A percentile compares a stretch with the other conserved stretches of the same genome.
Conservation (phyloP, 495 filamentous ascomycete genomes). For the Evernia prunastri region DNA sequence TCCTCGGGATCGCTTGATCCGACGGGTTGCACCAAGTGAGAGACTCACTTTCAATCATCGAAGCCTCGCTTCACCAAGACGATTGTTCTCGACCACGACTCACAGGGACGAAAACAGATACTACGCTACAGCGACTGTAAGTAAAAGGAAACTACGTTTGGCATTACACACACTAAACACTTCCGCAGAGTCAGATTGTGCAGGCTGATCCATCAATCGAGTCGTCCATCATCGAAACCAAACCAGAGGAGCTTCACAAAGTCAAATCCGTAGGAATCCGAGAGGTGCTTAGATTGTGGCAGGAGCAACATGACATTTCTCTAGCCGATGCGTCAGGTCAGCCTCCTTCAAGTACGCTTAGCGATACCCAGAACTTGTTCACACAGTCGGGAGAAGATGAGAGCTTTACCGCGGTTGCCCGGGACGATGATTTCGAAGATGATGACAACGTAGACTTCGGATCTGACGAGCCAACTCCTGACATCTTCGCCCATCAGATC, state of each 20-base stretch:
- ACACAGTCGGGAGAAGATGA: slow-evolving; percentile 21
- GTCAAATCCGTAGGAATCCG: slow-evolving; percentile 25
- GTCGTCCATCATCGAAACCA: background rate
- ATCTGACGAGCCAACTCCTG: slow-evolving; percentile 36
- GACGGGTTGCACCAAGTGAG: background rate
- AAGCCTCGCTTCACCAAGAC: background rate
- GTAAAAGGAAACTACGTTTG: background rate
- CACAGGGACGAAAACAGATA: background rate
- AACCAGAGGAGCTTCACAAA: background rate
- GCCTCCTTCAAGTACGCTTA: background rate
- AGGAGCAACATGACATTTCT: slow-evolving; percentile 24
- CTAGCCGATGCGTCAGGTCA: background rate
- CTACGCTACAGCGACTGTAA: slow-evolving; percentile 15
- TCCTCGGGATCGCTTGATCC: background rate
- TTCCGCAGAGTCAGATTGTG: background rate
- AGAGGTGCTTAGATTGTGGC: slow-evolving; percentile 32
- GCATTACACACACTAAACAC: background rate
- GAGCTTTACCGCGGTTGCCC: slow-evolving; percentile 1
- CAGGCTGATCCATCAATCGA: background rate
- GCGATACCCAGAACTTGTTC: slow-evolving; percentile 8
- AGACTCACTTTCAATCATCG: background rate
- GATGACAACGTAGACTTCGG: slow-evolving; percentile 30
- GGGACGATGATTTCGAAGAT: slow-evolving; percentile 37
- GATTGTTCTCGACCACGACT: background rate
- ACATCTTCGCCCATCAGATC: slow-evolving; percentile 28